Base-by-base conservation (phyloP, 768 basidiomycete genomes). In the Russula foetens region DNA sequence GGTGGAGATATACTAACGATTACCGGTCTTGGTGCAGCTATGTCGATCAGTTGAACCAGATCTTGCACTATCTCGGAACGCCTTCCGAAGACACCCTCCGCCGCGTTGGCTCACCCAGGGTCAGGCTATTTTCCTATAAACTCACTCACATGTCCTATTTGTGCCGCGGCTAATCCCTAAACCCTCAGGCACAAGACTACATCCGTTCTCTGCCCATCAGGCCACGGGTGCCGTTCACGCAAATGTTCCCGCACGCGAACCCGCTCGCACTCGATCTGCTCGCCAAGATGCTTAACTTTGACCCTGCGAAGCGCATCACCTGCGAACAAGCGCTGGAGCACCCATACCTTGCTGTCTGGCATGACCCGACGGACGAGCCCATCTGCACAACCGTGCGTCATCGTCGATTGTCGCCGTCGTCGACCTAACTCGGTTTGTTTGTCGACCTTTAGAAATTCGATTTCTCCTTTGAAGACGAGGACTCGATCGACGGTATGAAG, bases 121-220 rank as follows among this genome's bases (percentile, higher is more conserved):
- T 93, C 14, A 69, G 50, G 84, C 77, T 2, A 1, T 43, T 8
- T 26, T 35, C 17, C 33, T 33, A 35, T 7, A 43, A 23, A 45
- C 38, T 14, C 11, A 15, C 28, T 2, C 23, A 29, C 41, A 2
- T 17, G 1, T 35, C 24, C 8, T 33, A 12, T n/a, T 35, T 35
- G 19, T 44, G 26, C 26, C 38, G 9, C 31, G 49, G 4, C 31
- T 63, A 60, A 49, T 61, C 48, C 7, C 52, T 23, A 58, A 14
- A 53, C 19, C n/a, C 33, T 21, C 69, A 94, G 92, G 93, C 93
- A 0, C 94, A 96, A 77, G 93, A 97, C 69, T 99, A 99, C 71
- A 99, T 99, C 68, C 90, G 97, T 53, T 97, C 94, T 26, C 80
- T 99, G 29, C 97, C 97, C 24, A 98, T 96, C 79, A 94, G 94